Evolutionary conservation across 2,329 filamentous ascomycete genomes (phyloP).

Genomic region (Colletotrichum tamarilloi): DNA sequence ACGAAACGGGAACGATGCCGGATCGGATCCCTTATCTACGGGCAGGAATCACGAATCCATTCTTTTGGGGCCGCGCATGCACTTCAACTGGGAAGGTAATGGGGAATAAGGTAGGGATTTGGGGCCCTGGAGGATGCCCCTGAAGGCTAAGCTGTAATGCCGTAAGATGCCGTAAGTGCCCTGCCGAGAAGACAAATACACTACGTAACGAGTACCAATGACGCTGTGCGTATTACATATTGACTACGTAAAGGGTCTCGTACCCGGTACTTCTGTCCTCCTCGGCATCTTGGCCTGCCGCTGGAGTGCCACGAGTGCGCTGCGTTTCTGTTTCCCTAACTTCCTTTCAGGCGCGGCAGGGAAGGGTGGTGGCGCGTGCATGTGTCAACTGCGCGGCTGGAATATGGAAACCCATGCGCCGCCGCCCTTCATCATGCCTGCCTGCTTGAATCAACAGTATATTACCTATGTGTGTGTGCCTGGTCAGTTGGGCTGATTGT

Average conservation of each 20-base stretch:
- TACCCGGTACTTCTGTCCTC: conserved; percentile 12
- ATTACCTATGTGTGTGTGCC: not conserved
- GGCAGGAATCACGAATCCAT: conserved; percentile 21
- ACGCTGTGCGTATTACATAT: conserved; percentile 6
- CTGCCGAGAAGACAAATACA: not conserved
- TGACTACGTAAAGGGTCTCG: not conserved
- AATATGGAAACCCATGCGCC: not conserved
- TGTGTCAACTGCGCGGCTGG: conserved; percentile 13
- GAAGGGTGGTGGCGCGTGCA: conserved; percentile 3
- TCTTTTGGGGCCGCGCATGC: not conserved
- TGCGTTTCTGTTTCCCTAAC: not conserved
- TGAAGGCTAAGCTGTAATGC: not conserved
- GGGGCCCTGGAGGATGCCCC: not conserved
- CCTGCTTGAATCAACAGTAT: not conserved
- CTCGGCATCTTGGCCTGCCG: not conserved
- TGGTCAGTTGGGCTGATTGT: not conserved
- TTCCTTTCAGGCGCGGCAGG: too few species aligned
- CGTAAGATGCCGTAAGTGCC: conserved; percentile 5
- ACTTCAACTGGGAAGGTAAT: not conserved
- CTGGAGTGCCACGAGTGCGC: not conserved
- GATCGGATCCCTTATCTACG: conserved; percentile 27
- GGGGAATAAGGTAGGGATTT: not conserved
- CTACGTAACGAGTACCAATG: conserved; percentile 23
- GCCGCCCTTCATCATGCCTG: not conserved
- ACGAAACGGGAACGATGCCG: conserved; percentile 17